Conservation (phyloP, 1,139 yeast genomes). For the Yamadazyma sp. region DNA sequence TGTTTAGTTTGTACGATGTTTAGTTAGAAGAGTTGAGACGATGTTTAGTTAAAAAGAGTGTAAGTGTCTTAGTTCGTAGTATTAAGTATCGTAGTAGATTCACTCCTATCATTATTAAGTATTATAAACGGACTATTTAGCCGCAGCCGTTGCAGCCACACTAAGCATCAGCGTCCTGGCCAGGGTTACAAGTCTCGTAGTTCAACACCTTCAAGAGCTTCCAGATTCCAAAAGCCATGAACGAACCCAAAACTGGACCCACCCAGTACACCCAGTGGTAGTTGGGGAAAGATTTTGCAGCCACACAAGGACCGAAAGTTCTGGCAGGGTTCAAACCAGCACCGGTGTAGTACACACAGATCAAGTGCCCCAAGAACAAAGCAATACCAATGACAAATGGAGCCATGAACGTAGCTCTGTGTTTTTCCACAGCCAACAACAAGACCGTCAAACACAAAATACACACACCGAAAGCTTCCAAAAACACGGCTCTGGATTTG, state of each 20-base stretch:
- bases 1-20: neutral
- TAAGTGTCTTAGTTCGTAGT: too few relatives aligned
- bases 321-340: slow-evolving; percentile 94
- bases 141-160: neutral
- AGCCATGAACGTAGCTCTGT: slow-evolving; percentile 73
- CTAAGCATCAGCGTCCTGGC: slow-evolving; percentile 53
- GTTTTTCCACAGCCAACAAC: slow-evolving; percentile 84
- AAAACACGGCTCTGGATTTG: slow-evolving; percentile 71
- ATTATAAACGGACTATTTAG: neutral
- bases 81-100: neutral
- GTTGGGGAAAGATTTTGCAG: slow-evolving; percentile 66
- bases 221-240: slow-evolving; percentile 68
- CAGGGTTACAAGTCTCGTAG: slow-evolving; percentile 72
- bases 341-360: slow-evolving; percentile 83
- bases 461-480: slow-evolving; percentile 81
- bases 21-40: too few relatives aligned
- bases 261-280: slow-evolving; percentile 95
- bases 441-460: slow-evolving; percentile 74
- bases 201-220: slow-evolving; percentile 63
- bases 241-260: slow-evolving; percentile 75
- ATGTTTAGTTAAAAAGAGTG: too few relatives aligned
- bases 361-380: slow-evolving; percentile 78
- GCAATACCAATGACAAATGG: slow-evolving; percentile 84
- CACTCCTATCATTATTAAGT: neutral
- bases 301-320: slow-evolving; percentile 81